Conservation (phyloP, 345 rosid species). For the Eucalyptus regnans region DNA sequence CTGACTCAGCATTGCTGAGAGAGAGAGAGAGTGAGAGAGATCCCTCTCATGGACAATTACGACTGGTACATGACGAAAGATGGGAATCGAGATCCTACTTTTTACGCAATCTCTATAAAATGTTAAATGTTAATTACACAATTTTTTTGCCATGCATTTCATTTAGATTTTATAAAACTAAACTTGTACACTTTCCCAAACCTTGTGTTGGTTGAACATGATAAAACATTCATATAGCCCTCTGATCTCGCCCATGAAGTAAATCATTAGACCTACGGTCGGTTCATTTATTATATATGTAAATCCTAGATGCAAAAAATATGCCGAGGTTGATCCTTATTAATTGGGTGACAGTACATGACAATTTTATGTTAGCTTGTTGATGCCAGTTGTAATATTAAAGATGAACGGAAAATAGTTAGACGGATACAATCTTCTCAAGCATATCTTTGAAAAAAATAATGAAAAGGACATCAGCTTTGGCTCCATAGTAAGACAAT, state of each 20-base stretch:
- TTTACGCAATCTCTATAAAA: no score
- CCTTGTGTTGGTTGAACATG: no score
- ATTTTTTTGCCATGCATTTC: no score
- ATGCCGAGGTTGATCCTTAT: neutral
- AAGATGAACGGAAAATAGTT: neutral
- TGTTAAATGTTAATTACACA: no score
- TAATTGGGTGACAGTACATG: neutral
- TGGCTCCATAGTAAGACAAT: neutral
- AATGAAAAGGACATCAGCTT: neutral
- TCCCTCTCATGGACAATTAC: no score
- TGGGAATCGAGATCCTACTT: no score
- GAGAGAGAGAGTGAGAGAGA: no score
- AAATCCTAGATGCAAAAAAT: neutral
- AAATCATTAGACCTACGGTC: neutral
- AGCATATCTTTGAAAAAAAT: neutral
- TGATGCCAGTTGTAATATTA: neutral
- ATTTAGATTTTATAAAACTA: no score
- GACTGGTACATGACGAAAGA: no score
- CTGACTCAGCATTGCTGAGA: no score
- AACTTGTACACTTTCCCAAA: no score
- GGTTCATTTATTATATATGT: neutral
- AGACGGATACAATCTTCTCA: neutral
- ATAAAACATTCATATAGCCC: neutral
- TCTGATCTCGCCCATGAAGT: neutral
- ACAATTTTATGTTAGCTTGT: neutral